A percentile compares a stretch with the other conserved stretches of the same genome.
Evolutionary conservation across 176 grass and related monocot species (phyloP).

Genomic region (Puccinellia tenuiflora): DNA sequence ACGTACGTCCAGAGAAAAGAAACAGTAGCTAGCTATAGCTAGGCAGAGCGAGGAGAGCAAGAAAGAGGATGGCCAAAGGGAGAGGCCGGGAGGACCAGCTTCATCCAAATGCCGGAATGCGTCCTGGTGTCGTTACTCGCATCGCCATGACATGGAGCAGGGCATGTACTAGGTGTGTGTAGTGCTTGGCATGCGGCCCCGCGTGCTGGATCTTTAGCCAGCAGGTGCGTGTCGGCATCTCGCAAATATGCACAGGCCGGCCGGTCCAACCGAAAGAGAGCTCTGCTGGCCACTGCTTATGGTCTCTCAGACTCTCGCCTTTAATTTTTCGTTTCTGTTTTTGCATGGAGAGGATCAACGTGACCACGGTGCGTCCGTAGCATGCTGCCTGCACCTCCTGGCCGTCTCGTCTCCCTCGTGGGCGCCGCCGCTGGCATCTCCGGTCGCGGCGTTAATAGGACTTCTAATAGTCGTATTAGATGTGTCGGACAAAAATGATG

Average conservation of each 20-base stretch:
- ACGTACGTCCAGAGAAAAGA: no score
- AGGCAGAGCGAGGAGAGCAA: no score
- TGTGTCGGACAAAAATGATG: no score
- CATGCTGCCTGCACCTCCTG: not conserved
- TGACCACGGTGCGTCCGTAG: not conserved
- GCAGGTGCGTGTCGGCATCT: not conserved
- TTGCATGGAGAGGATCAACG: constrained; percentile 2
- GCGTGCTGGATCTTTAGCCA: constrained; percentile 3
- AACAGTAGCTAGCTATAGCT: no score
- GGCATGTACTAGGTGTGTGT: not conserved
- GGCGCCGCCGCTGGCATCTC: no score
- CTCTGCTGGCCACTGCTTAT: not conserved
- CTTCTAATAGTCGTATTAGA: no score
- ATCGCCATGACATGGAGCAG: not conserved
- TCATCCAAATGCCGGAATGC: not conserved
- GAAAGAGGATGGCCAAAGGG: not conserved
- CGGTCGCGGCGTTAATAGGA: no score
- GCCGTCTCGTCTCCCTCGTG: not conserved
- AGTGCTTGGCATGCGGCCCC: no score
- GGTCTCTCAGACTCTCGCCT: not conserved
- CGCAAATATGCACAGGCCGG: not conserved
- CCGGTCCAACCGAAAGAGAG: not conserved
- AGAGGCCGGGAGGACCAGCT: not conserved
- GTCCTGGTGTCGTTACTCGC: constrained; percentile 15
- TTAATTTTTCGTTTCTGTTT: not conserved